Evolutionary conservation across 1,139 yeast genomes (phyloP), one percentile per base, ranked within the genome.

Genomic region (Hemisphaericaspora lyxosophila): DNA sequence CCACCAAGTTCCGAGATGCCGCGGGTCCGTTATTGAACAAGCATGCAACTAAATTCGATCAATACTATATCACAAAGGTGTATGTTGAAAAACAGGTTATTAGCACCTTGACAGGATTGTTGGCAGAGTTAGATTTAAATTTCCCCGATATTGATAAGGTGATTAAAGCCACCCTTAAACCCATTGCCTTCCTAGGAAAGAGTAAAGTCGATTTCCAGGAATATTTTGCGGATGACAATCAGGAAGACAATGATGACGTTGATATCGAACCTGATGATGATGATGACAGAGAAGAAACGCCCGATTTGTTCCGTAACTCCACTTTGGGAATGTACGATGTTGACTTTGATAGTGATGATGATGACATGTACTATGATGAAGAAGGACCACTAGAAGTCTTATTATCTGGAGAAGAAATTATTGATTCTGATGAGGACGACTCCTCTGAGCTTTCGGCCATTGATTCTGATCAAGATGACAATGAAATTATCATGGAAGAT

Each of bases 281-380:
- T 11, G 94, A 82, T 31, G 87, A 79, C 24, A 70, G 78, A 35
- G 94, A 85, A 35, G 95, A 86, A 39, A 78, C 89, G 0, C 90
- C 95, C 0, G 95, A 89, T 55, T 69, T 90, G 53, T 82, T 89
- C 60, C 72, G 84, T 37, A 88, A 90, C 55, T 89, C 97, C 0
- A 87, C 97, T 0, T 70, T 90, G 36, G 97, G 97, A 2, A 89
- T 90, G 96, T 90, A 85, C 55, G 97, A 90, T 51, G 82, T 86
- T 36, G 95, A 85, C 37, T 74, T 80, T 28, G 88, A 82, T 45
- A 81, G 83, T 38, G 90, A 84, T 33, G 71, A 55, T 5, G 62
- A 56, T 22, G 60, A 49, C 18, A 31, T 31, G 29, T 39, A 30
- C 26, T 43, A 43, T 31, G 47, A 45, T 19, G 47, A 41, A 6